Evolutionary conservation across 2,329 filamentous ascomycete species (phyloP), one percentile per base, ranked within the genome.

Genomic region (Alternaria angustiovoidea): DNA sequence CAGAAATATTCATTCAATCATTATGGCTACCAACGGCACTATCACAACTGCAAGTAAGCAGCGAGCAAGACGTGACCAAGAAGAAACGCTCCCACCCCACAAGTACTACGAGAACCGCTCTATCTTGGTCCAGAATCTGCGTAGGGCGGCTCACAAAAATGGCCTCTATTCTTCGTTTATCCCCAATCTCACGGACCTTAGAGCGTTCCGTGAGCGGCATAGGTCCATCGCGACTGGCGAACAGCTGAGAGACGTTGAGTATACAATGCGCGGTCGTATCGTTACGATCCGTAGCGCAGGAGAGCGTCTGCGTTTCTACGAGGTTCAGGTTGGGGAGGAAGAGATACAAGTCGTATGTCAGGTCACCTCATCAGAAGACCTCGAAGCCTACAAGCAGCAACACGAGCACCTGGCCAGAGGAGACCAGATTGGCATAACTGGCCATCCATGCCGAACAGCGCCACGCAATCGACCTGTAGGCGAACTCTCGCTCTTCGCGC

Each of bases 401-500:
- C 26, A 47, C 3, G n/a, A 47, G 30, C 44, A 47, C 26, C 44
- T 47, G 1, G n/a, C 44, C 26, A 47, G 26, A 32, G 44, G 44
- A 28, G 44, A 47, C 44, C 26, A 47, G 30, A 32, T 99, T 71
- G 95, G 94, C 62, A 87, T 96, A 66, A 85, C 92, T 64, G 93
- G 93, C 53, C 95, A 88, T 79, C 91, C 93, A 7, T 92, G 92
- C 62, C 84, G 94, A 59, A 98, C 94, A 43, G 90, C 89, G 66
- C 95, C 95, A 70, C 94, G 95, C 88, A 95, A 89, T 81, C 86
- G 93, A 65, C 91, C 93, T 16, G 91, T 93, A 69, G 95, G 95
- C 66, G 94, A 99, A 81, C 86, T 99, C 52, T 96, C 93, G 43
- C 92, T 99, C 78, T 96, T 97, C 75, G 95, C 94, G 2, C 89